Evolutionary conservation across 345 rosid species (phyloP), one percentile per base, ranked within the genome.

Genomic region (Laguncularia racemosa): DNA sequence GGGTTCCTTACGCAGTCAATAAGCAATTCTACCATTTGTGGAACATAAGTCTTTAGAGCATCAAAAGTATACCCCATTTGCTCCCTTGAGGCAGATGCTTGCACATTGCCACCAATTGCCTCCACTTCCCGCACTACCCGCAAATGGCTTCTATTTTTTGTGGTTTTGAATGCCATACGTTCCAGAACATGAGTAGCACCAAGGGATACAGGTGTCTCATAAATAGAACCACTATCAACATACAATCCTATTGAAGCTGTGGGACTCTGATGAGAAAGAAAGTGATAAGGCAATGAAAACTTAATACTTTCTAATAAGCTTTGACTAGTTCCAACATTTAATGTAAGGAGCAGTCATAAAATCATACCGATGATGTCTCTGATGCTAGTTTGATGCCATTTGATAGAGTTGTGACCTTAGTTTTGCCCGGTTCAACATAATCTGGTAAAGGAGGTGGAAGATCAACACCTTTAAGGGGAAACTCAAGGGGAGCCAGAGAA

Each of bases 21-120:
- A 66, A 86, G 91, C 72, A 93, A 76, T 67, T 93, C 99, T 13
- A 82, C 89, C 99, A 89, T 89, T 70, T 79, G 78, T 13, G 97
- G 97, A 63, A 86, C 86, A 76, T 92, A 76, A 4, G 86, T 87
- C 78, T 82, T 93, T 56, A 93, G 66, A 61, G 99, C 97, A 82
- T 93, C 97, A 61, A 87, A 78, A 13, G 90, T 85, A 70, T 93
- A 89, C 15, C 60, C 76, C 78, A 84, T 85, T 72, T 84, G 97
- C 62, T 85, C 97, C 72, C 95, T 70, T 6, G 96, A 84, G 23
- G 95, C 95, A 61, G 96, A 78, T 55, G 95, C 84, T 62, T 72
- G 75, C 15, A 91, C 75, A 56, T 61, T 73, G 40, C 91, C 97
- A 59, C 97, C 99, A 66, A 83, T 79, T 58, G 97, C 96, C 76